Evolutionary conservation across 2,329 filamentous ascomycete species (phyloP).

Genomic region (Cryphonectria carpinicola): DNA sequence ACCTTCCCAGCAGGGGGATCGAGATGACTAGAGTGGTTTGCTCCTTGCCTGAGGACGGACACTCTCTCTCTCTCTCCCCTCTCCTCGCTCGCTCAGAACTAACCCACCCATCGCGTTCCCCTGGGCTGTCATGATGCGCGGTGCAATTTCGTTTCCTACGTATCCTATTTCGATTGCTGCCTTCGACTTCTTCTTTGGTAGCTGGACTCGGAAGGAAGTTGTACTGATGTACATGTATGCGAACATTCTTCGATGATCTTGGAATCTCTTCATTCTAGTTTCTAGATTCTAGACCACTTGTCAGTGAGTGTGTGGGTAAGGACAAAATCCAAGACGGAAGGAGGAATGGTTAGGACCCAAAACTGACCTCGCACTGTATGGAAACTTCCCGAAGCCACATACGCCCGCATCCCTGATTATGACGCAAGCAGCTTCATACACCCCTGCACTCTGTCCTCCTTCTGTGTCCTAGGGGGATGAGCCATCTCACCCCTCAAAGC

Average conservation of each 20-base stretch:
- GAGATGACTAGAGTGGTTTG: conserved; percentile 12
- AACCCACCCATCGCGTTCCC: too few species aligned
- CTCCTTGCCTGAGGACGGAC: neutral
- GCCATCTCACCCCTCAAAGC: neutral
- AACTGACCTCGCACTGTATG: conserved; percentile 3
- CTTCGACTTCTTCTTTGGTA: neutral
- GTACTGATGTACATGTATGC: neutral
- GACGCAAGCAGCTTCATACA: conserved; percentile 26
- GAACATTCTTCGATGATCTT: neutral
- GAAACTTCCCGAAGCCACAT: conserved; percentile 5
- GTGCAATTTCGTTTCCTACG: neutral
- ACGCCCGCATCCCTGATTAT: conserved; percentile 23
- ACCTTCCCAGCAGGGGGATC: conserved; percentile 21
- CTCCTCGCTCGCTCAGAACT: too few species aligned
- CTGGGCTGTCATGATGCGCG: neutral
- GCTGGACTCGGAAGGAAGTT: neutral
- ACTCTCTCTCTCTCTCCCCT: too few species aligned
- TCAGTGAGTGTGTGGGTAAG: neutral
- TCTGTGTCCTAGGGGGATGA: too few species aligned
- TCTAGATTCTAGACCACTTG: neutral
- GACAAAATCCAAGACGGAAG: neutral
- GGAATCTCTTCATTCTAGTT: neutral
- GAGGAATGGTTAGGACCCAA: neutral
- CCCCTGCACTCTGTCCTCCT: conserved; percentile 1
- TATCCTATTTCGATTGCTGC: neutral